Base-by-base conservation (phyloP, 2,329 filamentous ascomycete species). In the Aureobasidium sp. region DNA sequence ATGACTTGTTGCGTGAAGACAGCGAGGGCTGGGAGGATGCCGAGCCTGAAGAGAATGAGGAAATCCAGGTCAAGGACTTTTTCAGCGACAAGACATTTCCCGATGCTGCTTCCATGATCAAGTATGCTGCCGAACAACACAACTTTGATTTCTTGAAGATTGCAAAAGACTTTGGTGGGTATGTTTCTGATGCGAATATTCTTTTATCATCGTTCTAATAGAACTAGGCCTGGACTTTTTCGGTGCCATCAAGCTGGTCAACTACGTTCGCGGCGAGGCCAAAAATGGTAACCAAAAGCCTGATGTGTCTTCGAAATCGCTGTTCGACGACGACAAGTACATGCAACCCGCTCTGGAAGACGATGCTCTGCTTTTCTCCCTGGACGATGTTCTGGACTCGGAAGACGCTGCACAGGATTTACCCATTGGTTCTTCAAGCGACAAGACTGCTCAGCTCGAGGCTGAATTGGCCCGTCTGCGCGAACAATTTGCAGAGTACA, bases 261-360 rank as follows among this genome's bases (percentile, higher is more conserved):
- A 82, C 66, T 81, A 75, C 64, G 71, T 81, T 21, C 74, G 79
- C 27, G 66, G 70, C 45, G 71, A 76, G 57, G 73, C 73, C 21
- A 64, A 71, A 47, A 71, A 69, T 33, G 74, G 73, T 9, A 71
- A 70, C 43, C 67, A 70, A 3, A 69, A 70, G 3, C 83, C 84
- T 0, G 78, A 81, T 61, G 74, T 86, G 45, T 84, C 89, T 61
- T 79, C 83, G 2, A 77, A 77, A 37, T 75, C 78, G 2, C 78
- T 84, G 27, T 85, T 96, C 64, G 80, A 84, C n/a, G 84, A 90
- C 63, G 93, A 97, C 64, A 80, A 82, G 65, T 95, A 86, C 69
- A 79, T 99, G 61, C 88, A 88, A 69, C 94, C 94, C 0, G 86
- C 91, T 4, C 75, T 99, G 8, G 87, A 94, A 61, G 90, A 96